Evolutionary conservation across 164 flowering plant species (phyloP).

Genomic region (Akebia trifoliata): DNA sequence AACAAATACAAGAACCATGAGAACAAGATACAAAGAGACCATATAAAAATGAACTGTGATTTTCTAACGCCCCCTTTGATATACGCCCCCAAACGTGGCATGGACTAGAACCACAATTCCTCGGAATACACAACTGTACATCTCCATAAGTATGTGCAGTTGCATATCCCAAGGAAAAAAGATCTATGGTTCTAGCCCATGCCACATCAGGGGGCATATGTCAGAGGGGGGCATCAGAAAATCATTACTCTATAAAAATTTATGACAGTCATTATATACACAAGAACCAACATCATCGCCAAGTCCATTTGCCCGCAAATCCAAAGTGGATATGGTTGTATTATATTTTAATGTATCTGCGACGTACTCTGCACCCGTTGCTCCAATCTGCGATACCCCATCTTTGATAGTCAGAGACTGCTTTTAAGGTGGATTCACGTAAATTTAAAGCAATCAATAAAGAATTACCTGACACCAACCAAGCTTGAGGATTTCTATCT

Average conservation of each 20-base stretch:
- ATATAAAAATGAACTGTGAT: too few species aligned
- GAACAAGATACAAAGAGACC: not conserved
- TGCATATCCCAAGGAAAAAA: too few species aligned
- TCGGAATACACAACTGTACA: too few species aligned
- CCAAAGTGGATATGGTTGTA: conserved; percentile 69
- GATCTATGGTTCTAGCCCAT: too few species aligned
- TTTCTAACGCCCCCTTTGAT: too few species aligned
- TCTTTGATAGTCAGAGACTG: conserved; percentile 1
- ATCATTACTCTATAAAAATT: too few species aligned
- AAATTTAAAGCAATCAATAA: not conserved
- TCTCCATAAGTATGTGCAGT: too few species aligned
- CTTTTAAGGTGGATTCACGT: not conserved
- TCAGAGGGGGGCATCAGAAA: too few species aligned
- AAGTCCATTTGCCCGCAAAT: conserved; percentile 89
- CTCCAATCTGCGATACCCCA: conserved; percentile 65
- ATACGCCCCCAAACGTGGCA: too few species aligned
- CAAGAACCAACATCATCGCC: conserved; percentile 68
- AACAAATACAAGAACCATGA: conserved; percentile 7
- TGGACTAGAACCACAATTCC: too few species aligned
- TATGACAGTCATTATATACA: not conserved
- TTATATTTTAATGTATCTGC: conserved; percentile 86
- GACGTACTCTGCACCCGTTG: conserved; percentile 78
- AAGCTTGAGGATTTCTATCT: conserved; percentile 74
- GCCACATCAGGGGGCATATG: too few species aligned
- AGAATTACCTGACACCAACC: conserved; percentile 95